Conservation (phyloP, 768 basidiomycete species). For the Termitomyces sp. region DNA sequence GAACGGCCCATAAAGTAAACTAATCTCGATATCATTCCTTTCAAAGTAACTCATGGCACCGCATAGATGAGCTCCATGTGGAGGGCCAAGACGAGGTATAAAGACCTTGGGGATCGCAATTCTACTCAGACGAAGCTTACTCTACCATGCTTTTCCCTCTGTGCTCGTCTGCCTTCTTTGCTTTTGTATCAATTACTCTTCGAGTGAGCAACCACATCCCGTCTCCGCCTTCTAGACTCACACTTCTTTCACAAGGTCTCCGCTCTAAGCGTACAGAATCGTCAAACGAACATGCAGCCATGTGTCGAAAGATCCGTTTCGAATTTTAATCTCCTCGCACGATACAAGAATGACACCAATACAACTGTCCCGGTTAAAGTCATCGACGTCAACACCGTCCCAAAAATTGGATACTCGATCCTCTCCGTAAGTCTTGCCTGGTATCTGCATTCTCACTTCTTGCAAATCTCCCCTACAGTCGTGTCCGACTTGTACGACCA, state of each 20-base stretch:
- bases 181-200: background rate
- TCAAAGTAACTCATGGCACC: no score
- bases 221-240: background rate
- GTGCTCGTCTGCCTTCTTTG: background rate
- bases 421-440: slow-evolving; percentile 7
- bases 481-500: slow-evolving; percentile 1
- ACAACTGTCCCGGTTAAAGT: slow-evolving; percentile 1
- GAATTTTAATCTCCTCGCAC: slow-evolving; percentile 9
- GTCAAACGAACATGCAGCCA: background rate
- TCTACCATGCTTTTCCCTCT: background rate
- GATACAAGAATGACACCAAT: slow-evolving; percentile 3
- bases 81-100: background rate
- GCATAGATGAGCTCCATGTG: background rate
- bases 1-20: background rate
- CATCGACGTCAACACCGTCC: slow-evolving; percentile 12
- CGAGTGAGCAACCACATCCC: no score
- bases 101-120: background rate
- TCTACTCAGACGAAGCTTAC: background rate
- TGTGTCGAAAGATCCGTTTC: slow-evolving; percentile 2
- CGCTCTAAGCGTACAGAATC: background rate
- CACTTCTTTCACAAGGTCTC: background rate
- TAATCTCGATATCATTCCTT: background rate
- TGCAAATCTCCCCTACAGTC: background rate
- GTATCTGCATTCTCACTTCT: background rate
- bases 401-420: slow-evolving; percentile 10